Conservation (phyloP, 1,139 yeast species). For the Williopsis jadinii region DNA sequence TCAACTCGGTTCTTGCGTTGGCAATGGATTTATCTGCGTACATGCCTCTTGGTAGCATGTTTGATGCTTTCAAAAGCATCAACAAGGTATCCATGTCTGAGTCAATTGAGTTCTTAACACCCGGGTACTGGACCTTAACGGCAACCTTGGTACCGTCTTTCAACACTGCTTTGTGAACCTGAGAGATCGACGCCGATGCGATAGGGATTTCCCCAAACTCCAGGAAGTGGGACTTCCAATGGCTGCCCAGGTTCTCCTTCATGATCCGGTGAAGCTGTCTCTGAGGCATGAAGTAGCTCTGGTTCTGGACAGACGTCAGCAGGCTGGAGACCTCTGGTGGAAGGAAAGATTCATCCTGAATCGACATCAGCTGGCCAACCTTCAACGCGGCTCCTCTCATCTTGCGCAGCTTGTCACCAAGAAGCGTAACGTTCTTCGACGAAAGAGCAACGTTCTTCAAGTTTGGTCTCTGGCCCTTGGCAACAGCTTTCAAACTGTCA, state of each 20-base stretch:
- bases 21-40: constrained; percentile 89
- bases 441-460: constrained; percentile 62
- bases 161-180: constrained; percentile 82
- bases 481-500: constrained; percentile 68
- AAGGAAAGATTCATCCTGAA: constrained; percentile 79
- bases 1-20: constrained; percentile 86
- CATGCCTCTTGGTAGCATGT: constrained; percentile 84
- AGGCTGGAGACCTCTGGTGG: constrained; percentile 83
- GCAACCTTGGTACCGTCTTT: constrained; percentile 63
- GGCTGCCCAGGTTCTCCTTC: constrained; percentile 62
- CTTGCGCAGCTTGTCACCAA: constrained; percentile 79
- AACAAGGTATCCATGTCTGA: constrained; percentile 84
- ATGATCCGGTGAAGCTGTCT: constrained; percentile 78
- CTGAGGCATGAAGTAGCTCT: constrained; percentile 96
- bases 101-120: constrained; percentile 91
- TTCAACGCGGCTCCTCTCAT: constrained; percentile 99
- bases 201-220: constrained; percentile 83
- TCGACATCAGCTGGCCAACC: constrained; percentile 90
- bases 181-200: constrained; percentile 98
- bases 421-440: constrained; percentile 77
- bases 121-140: constrained; percentile 97
- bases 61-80: constrained; percentile 77
- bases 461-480: constrained; percentile 43
- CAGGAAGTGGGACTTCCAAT: constrained; percentile 72
- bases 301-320: constrained; percentile 78